phyloP scores from a whole-genome alignment of 2,329 filamentous ascomycete species.

The Erysiphe pulchra region DNA sequence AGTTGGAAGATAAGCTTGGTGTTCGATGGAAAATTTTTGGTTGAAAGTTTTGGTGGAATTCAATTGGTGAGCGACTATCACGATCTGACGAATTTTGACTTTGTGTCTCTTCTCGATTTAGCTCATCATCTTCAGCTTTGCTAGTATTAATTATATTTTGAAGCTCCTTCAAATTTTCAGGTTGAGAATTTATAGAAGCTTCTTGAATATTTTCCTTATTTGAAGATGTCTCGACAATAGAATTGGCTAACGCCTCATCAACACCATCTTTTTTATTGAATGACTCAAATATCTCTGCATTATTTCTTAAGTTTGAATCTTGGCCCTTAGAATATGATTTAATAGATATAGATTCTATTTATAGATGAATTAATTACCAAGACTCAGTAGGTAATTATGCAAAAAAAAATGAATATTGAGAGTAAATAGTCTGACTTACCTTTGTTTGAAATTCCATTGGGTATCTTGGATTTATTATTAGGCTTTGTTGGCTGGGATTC shows the following conservation, averaged over 20 bases:
- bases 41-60: conserved; percentile 5
- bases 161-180: not conserved
- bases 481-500: not conserved
- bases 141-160: not conserved
- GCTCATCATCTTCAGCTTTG: not conserved
- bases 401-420: too few relatives aligned
- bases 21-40: not conserved
- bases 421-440: too few relatives aligned
- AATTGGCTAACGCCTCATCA: not conserved
- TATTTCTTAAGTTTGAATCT: not conserved
- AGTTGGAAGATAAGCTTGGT: not conserved
- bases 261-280: not conserved
- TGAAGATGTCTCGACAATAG: not conserved
- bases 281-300: not conserved
- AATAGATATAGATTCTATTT: not conserved
- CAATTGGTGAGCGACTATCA: conserved; percentile 11
- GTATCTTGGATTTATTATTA: not conserved
- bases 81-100: conserved; percentile 7
- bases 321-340: not conserved
- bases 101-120: conserved; percentile 3
- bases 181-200: not conserved
- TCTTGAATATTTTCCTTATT: not conserved
- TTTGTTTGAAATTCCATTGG: too few relatives aligned
- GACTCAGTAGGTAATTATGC: too few relatives aligned
- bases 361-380: too few relatives aligned